Evolutionary conservation across 192 early-diverging fungal species (phyloP), one percentile per base, ranked within the genome.

Genomic region (Podila minutissima): DNA sequence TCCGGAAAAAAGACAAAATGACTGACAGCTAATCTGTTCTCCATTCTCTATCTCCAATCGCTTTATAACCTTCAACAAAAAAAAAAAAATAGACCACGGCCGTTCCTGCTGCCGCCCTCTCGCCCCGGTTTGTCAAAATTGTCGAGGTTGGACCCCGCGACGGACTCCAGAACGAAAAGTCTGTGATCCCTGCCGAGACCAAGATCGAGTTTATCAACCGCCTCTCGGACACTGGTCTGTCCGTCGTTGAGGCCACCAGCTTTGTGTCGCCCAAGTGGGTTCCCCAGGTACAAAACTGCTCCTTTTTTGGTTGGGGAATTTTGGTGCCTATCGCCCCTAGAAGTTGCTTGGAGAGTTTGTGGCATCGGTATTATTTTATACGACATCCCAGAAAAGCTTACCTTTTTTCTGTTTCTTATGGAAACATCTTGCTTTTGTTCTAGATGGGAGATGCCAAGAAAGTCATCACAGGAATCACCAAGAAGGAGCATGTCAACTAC

Each of bases 241-340:
- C 88, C 0, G 93, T 94, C 2, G 89, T 99, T 32, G 97, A 99
- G 84, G 89, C 95, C 13, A 96, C 96, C 1, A 93, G 94, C 64
- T 98, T 99, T 86, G 97, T 99, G 29, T 95, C 93, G 8, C 96
- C 96, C 10, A 97, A 98, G 83, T 97, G 94, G 94, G 96, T 99
- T 2, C 97, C 97, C 41, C 94, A 95, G 82, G 90, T 91, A 88
- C 61, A 48, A 48, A n/a, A 48, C 13, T 33, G 33, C 33, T 59
- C 59, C 38, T 60, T 15, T 37, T 37, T 8, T 37, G 9, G 35
- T 37, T 37, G 8, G 35, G 11, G 38, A 6, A 3, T 33, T 3
- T 33, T 3, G 29, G 29, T 29, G 29, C 29, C 29, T 29, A 29
- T 29, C 1, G 5, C 33, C 33, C 5, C 33, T 3, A 33, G 33